Evolutionary conservation across 768 basidiomycete species (phyloP), one percentile per base, ranked within the genome.

Genomic region (Dentipellis sp.): DNA sequence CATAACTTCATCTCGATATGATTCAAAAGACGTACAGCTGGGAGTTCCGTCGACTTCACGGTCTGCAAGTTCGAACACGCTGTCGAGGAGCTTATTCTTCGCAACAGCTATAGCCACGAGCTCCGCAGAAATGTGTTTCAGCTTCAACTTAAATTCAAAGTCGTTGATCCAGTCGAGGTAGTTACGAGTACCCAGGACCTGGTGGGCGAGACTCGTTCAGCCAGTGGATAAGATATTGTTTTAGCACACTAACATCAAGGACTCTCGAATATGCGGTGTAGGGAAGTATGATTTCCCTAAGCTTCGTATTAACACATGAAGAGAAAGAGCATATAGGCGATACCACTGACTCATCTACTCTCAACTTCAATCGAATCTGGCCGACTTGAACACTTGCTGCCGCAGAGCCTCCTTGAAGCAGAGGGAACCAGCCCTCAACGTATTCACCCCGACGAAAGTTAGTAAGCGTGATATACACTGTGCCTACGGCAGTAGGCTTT

Each of bases 381-480:
- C 91, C 91, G 6, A 82, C 76, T 64, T 87, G 85, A 46, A 80
- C 64, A 62, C 82, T 78, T 21, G 72, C 73, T 34, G 75, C 70
- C 40, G 74, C 64, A 10, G 75, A 69, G 39, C 76, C 79, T 42
- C 72, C 65, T 45, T 79, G 77, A 53, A 87, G 71, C 2, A 91
- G 80, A 12, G 90, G 86, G 68, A 84, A 93, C 88, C 88, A 94
- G 12, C 91, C 91, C 65, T 94, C 91, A 5, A 89, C 76, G 3
- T 72, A 67, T 61, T 91, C 87, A 16, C 84, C 81, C 22, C 91
- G 76, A 21, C 84, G 79, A 63, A 93, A 88, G 63, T 86, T 88
- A 9, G 70, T 70, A 21, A 93, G 74, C 1, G 82, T 72, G 53
- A 94, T 81, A 21, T 75, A 75, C 19, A 84, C 77, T 23, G 74